A percentile compares a stretch with the other conserved stretches of the same genome.
Conservation (phyloP, 495 filamentous ascomycete species). For the Thermothielavioides terrestris region DNA sequence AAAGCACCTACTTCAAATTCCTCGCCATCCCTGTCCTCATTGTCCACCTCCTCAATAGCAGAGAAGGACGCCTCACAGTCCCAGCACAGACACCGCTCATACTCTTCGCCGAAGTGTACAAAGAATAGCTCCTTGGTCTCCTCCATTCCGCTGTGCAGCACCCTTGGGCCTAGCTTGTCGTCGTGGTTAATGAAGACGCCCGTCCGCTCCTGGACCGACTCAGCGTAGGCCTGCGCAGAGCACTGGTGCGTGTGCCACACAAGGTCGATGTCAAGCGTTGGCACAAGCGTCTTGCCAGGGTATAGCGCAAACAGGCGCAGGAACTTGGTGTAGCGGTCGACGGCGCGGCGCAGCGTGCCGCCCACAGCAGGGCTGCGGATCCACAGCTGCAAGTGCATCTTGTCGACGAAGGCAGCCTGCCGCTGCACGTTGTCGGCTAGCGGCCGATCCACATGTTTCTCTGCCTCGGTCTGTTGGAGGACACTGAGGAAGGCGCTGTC, state of each 20-base stretch:
- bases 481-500: neutral
- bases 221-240: slow-evolving; percentile 46
- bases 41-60: too few species aligned
- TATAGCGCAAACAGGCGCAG: slow-evolving; percentile 27
- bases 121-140: slow-evolving; percentile 6
- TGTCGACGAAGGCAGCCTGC: slow-evolving; percentile 43
- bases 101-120: slow-evolving; percentile 6
- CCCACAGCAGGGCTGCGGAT: slow-evolving; percentile 5
- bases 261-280: slow-evolving; percentile 67
- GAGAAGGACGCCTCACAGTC: slow-evolving; percentile 9
- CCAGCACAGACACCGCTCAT: slow-evolving; percentile 16
- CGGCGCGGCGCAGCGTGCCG: slow-evolving; percentile 8
- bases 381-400: slow-evolving; percentile 51
- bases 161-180: slow-evolving; percentile 8
- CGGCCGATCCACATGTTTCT: slow-evolving; percentile 17
- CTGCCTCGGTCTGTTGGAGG: neutral
- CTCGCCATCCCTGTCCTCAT: too few species aligned
- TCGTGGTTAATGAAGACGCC: slow-evolving; percentile 14
- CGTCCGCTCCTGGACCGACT: slow-evolving; percentile 29
- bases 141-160: slow-evolving; percentile 5
- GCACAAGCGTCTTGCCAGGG: slow-evolving; percentile 48
- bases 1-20: too few species aligned
- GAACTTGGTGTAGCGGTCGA: slow-evolving; percentile 24
- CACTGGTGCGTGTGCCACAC: slow-evolving; percentile 59
- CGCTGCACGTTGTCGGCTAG: slow-evolving; percentile 36